Evolutionary conservation across 352 stramenopile species (phyloP).

Genomic region (Phytophthora brassicae): DNA sequence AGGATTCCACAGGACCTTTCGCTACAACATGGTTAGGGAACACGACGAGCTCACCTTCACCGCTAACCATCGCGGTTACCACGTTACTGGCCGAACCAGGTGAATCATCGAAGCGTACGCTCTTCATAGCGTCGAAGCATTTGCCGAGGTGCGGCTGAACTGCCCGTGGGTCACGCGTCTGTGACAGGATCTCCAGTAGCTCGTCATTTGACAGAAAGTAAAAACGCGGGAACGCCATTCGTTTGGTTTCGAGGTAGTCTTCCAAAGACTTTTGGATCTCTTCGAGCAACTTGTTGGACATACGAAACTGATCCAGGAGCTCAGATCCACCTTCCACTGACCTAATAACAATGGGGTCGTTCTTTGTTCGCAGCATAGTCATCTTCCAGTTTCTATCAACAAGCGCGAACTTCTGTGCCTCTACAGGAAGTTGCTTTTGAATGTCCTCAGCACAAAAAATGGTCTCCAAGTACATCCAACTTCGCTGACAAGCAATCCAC

Average conservation of each 20-base stretch:
- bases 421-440: conserved; percentile 84
- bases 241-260: conserved; percentile 92
- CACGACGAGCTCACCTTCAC: conserved; percentile 82
- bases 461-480: conserved; percentile 90
- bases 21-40: conserved; percentile 78
- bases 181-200: conserved; percentile 89
- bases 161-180: conserved; percentile 87
- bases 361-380: conserved; percentile 80
- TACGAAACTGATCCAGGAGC: conserved; percentile 81
- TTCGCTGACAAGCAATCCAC: conserved; percentile 83
- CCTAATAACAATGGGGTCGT: conserved; percentile 74
- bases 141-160: conserved; percentile 91
- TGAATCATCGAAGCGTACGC: conserved; percentile 80
- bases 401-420: conserved; percentile 84
- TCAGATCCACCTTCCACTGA: conserved; percentile 74
- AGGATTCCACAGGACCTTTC: conserved; percentile 85
- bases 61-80: conserved; percentile 84
- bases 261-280: conserved; percentile 92
- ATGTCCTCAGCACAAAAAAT: conserved; percentile 90
- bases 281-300: conserved; percentile 86
- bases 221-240: conserved; percentile 91
- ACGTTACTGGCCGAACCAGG: conserved; percentile 41
- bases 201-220: conserved; percentile 94
- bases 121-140: conserved; percentile 94
- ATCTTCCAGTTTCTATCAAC: conserved; percentile 88